Conservation (phyloP, 2,329 filamentous ascomycete genomes). For the Nannizziopsis arthrosporioides region DNA sequence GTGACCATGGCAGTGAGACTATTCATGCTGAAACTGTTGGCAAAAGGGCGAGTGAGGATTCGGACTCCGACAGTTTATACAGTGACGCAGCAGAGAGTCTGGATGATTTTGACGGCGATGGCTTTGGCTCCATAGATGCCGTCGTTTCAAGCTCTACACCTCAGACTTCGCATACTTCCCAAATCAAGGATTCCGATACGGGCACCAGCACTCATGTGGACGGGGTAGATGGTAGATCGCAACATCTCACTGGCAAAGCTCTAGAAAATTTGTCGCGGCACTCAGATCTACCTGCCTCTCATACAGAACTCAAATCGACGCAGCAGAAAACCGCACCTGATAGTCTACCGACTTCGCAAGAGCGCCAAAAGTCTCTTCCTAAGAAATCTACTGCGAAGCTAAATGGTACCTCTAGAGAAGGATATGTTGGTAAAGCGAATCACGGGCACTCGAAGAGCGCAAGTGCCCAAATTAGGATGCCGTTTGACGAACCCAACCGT, state of each 20-base stretch:
- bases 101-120: constrained; percentile 29
- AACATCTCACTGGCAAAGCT: too few relatives aligned
- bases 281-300: neutral
- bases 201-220: neutral
- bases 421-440: neutral
- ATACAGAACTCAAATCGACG: neutral
- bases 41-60: constrained; percentile 22
- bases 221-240: neutral
- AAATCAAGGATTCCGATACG: neutral
- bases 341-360: neutral
- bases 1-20: neutral
- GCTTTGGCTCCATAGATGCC: constrained; percentile 41
- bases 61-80: constrained; percentile 38
- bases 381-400: neutral
- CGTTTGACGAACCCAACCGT: neutral
- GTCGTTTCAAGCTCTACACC: constrained; percentile 25
- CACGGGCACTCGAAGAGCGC: too few relatives aligned
- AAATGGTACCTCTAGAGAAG: neutral
- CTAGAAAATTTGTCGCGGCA: neutral
- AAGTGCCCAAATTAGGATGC: too few relatives aligned
- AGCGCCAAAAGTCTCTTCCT: neutral
- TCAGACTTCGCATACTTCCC: neutral
- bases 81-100: constrained; percentile 36
- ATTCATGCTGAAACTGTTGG: neutral
- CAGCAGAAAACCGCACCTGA: too few relatives aligned